Percentiles rank a stretch among this genome's conserved stretches.
These are phyloP conservation scores for Acmispon strigosus DNA, from an alignment of 306 rosid species.

Conservation along the genomic window DNA sequence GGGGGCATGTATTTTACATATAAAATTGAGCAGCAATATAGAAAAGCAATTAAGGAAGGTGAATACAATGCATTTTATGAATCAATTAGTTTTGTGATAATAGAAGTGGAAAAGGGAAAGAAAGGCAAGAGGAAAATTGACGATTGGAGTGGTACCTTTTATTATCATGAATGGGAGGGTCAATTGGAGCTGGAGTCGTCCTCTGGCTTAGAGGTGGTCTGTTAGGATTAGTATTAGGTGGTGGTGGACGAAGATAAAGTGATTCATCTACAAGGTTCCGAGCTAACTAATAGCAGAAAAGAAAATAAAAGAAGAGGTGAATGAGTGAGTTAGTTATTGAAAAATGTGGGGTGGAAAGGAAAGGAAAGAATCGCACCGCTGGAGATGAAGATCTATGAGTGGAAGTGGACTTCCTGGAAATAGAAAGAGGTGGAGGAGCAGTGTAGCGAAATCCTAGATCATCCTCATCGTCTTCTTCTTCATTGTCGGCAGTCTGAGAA, in stretches of 20 bases:
- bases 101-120: no score
- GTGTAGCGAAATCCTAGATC: conserved; percentile 85
- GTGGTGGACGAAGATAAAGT: conserved; percentile 31
- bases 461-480: conserved; percentile 53
- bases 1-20: no score
- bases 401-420: conserved; percentile 43
- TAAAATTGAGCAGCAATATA: no score
- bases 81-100: no score
- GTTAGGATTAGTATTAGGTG: conserved; percentile 5
- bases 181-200: conserved; percentile 45
- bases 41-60: not conserved
- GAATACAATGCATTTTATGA: not conserved
- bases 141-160: conserved; percentile 35
- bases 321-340: not conserved
- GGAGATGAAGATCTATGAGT: conserved; percentile 66
- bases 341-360: not conserved
- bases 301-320: not conserved
- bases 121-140: not conserved
- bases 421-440: conserved; percentile 82
- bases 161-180: conserved; percentile 40
- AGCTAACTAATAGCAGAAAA: conserved; percentile 42
- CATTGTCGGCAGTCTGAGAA: conserved; percentile 70
- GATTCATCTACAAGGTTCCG: conserved; percentile 49
- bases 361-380: conserved; percentile 33
- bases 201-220: conserved; percentile 34